Evolutionary conservation across 495 filamentous ascomycete species (phyloP), one percentile per base, ranked within the genome.

Genomic region (Tuber umbilicatum): DNA sequence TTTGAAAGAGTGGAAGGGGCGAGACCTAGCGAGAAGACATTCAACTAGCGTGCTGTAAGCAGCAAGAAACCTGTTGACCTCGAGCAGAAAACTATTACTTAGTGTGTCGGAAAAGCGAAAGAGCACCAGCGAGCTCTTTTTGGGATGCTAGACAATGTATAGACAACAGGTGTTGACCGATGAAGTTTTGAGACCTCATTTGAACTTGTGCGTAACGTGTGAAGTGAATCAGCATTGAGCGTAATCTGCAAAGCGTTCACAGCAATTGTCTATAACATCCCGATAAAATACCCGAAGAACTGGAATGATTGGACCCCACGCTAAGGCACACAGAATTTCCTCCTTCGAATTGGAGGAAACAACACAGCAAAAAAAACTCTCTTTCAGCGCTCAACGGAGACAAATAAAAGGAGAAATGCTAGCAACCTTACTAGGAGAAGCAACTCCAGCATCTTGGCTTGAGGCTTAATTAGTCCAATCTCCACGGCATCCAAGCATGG

Each of bases 51-150:
- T 12, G 19, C 43, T 47, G 43, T 47, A 21, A 23, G 43, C 43
- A 19, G 43, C 21, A 47, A 23, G 17, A 19, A 47, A 12, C 19
- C 43, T 0, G 43, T 47, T 19, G 43, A 47, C 3, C 6, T 47
- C 43, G 17, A 47, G 19, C 17, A 68, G 55, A 43, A 27, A 17
- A 76, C 82, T 77, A 79, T 87, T 85, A 81, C 86, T 88, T 67
- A 94, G 85, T 68, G 91, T 86, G 80, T 97, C 95, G 14, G 95
- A 91, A 78, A 99, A 91, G 85, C 98, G 95, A 81, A 99, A 97
- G 23, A 99, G 87, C 91, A 99, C 93, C 75, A 89, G 84, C 83
- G 89, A 87, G 84, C 88, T 83, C 81, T 86, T 83, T 67, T 89
- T 84, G 73, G 86, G 86, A 60, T 94, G 89, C 83, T 92, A 97